Evolutionary conservation across 495 filamentous ascomycete genomes (phyloP).

Genomic region (Penicillium herquei): DNA sequence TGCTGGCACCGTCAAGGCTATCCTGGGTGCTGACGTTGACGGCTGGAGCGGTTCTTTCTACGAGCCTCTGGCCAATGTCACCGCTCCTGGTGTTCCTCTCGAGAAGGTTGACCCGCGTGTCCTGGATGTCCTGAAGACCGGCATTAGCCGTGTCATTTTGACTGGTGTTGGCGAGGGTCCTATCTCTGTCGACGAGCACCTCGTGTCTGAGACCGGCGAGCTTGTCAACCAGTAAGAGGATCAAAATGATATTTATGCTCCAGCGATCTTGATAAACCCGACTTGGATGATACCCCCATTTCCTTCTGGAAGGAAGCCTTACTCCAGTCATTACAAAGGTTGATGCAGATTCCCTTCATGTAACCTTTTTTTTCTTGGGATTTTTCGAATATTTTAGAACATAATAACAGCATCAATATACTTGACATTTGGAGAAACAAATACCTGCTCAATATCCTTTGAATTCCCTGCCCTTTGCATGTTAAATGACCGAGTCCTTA

Average conservation of each 20-base stretch:
- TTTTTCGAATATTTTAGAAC: slow-evolving; percentile 10
- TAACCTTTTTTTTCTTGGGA: slow-evolving; percentile 12
- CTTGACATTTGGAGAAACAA: not conserved
- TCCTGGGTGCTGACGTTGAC: slow-evolving; percentile 46
- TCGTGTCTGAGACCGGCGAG: slow-evolving; percentile 71
- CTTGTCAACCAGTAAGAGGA: slow-evolving; percentile 35
- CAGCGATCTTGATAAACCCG: slow-evolving; percentile 9
- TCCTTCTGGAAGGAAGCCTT: slow-evolving; percentile 15
- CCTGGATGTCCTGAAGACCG: slow-evolving; percentile 63
- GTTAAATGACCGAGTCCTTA: not conserved
- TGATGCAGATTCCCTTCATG: slow-evolving; percentile 20
- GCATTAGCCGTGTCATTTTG: slow-evolving; percentile 83
- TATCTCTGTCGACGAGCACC: slow-evolving; percentile 68
- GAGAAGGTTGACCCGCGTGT: slow-evolving; percentile 54
- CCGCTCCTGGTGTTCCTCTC: slow-evolving; percentile 44
- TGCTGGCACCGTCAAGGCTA: slow-evolving; percentile 63
- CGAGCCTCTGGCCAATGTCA: slow-evolving; percentile 45
- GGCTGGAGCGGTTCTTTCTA: slow-evolving; percentile 62
- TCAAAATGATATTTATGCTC: slow-evolving; percentile 13
- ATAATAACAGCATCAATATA: slow-evolving; percentile 11
- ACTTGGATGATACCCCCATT: slow-evolving; percentile 26
- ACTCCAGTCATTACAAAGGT: slow-evolving; percentile 12
- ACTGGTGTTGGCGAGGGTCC: slow-evolving; percentile 92
- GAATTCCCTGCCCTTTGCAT: not conserved
- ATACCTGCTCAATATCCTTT: not conserved